phyloP scores from a whole-genome alignment of 2,329 filamentous ascomycete species.

The Beauveria brongniartii region DNA sequence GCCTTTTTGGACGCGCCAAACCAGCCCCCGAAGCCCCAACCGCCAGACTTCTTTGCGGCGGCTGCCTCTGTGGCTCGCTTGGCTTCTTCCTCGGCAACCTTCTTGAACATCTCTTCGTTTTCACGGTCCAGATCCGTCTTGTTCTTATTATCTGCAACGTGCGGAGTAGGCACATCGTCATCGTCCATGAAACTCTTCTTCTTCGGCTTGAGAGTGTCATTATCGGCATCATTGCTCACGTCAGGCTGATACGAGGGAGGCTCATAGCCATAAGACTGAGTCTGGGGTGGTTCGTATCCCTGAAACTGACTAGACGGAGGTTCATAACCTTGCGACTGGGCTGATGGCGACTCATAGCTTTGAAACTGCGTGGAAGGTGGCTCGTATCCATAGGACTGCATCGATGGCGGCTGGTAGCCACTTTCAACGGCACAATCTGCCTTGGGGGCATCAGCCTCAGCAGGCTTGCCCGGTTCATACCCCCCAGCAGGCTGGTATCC shows the following conservation, averaged over 20 bases:
- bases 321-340: not conserved
- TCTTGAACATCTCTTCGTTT: slow-evolving; percentile 78
- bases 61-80: slow-evolving; percentile 48
- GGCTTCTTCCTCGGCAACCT: slow-evolving; percentile 69
- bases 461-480: slow-evolving; percentile 37
- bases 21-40: slow-evolving; percentile 78
- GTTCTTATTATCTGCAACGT: slow-evolving; percentile 43
- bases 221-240: slow-evolving; percentile 32
- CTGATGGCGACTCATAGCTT: not conserved
- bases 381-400: slow-evolving; percentile 5
- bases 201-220: slow-evolving; percentile 51
- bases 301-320: slow-evolving; percentile 13
- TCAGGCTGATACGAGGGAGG: slow-evolving; percentile 50
- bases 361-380: not conserved
- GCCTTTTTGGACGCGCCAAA: slow-evolving; percentile 62
- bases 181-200: slow-evolving; percentile 78
- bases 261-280: slow-evolving; percentile 51
- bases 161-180: slow-evolving; percentile 55
- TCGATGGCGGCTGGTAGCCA: slow-evolving; percentile 3
- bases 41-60: slow-evolving; percentile 46
- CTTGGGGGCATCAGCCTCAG: slow-evolving; percentile 14
- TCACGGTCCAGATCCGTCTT: slow-evolving; percentile 66
- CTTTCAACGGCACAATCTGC: slow-evolving; percentile 13
- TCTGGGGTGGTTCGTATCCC: slow-evolving; percentile 55
- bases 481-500: slow-evolving; percentile 36